Evolutionary conservation across 2,329 filamentous ascomycete genomes (phyloP).

Genomic region (Aureobasidium sp.): DNA sequence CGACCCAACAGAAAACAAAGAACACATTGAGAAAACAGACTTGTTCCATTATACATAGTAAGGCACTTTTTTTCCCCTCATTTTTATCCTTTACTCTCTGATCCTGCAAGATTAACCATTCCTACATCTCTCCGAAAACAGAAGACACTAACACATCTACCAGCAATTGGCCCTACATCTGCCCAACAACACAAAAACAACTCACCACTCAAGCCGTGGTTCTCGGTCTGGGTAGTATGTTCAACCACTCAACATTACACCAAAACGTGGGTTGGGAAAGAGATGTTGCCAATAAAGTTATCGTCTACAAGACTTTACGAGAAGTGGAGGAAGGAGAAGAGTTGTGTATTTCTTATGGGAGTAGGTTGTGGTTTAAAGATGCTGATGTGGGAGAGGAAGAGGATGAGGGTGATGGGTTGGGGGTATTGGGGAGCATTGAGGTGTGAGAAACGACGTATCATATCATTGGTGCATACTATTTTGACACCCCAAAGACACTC

Average conservation of each 20-base stretch:
- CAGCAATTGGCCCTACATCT: constrained; percentile 35
- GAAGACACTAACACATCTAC: not conserved
- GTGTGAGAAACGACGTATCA: not conserved
- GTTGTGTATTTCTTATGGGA: constrained; percentile 37
- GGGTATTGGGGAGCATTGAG: constrained; percentile 25
- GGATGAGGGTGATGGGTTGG: constrained; percentile 25
- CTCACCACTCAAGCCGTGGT: constrained; percentile 41
- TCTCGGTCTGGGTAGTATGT: constrained; percentile 49
- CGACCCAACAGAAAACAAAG: constrained; percentile 37
- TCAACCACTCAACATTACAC: constrained; percentile 44
- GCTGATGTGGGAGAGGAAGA: constrained; percentile 22
- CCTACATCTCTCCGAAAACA: not conserved
- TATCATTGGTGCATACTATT: too few species aligned
- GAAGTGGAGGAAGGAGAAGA: constrained; percentile 46
- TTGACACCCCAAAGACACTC: too few species aligned
- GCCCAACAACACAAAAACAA: not conserved
- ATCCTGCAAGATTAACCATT: not conserved
- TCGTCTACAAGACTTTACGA: constrained; percentile 42
- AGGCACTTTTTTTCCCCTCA: constrained; percentile 15
- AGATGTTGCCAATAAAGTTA: constrained; percentile 35
- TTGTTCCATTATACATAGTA: constrained; percentile 51
- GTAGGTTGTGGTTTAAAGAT: constrained; percentile 39
- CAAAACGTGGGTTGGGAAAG: constrained; percentile 50
- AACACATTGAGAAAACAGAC: constrained; percentile 41
- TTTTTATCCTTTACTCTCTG: constrained; percentile 10